Percentiles rank a stretch among this genome's conserved stretches.
phyloP scores from a whole-genome alignment of 2,329 filamentous ascomycete species.

The Beauveria caledonica region DNA sequence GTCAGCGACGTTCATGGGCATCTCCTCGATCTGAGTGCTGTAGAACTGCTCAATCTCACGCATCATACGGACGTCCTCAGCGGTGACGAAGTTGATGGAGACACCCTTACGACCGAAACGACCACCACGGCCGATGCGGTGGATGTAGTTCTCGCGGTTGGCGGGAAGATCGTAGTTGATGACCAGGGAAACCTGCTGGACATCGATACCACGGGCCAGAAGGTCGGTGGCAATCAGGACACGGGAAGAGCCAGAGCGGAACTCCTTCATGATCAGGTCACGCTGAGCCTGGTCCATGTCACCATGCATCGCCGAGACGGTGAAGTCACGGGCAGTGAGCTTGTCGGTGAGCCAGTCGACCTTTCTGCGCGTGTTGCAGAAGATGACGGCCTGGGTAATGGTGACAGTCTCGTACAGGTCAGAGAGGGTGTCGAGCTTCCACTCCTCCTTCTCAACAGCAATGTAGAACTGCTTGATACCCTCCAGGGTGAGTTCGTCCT shows the following conservation, averaged over 20 bases:
- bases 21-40: slow-evolving; percentile 99
- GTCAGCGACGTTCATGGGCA: slow-evolving; percentile 90
- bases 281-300: slow-evolving; percentile 98
- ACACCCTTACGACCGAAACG: slow-evolving; percentile 99
- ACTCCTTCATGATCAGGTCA: slow-evolving; percentile 99
- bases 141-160: slow-evolving; percentile 99
- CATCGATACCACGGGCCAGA: slow-evolving; percentile 98
- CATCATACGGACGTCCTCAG: slow-evolving; percentile 99
- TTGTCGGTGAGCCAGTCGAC: slow-evolving; percentile 99
- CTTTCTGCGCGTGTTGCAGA: slow-evolving; percentile 99
- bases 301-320: slow-evolving; percentile 98
- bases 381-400: slow-evolving; percentile 99
- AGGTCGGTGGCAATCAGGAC: slow-evolving; percentile 97
- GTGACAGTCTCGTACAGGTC: slow-evolving; percentile 99
- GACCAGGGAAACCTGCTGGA: slow-evolving; percentile 98
- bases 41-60: slow-evolving; percentile 99
- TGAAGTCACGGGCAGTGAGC: slow-evolving; percentile 97
- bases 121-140: slow-evolving; percentile 98
- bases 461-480: slow-evolving; percentile 99
- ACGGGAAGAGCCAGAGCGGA: slow-evolving; percentile 96
- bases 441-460: slow-evolving; percentile 99
- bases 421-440: slow-evolving; percentile 98
- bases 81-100: slow-evolving; percentile 99
- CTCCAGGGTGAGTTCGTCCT: slow-evolving; percentile 98
- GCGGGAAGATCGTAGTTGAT: slow-evolving; percentile 99